Evolutionary conservation across 192 early-diverging fungal species (phyloP).

Genomic region (Coemansia sp.): DNA sequence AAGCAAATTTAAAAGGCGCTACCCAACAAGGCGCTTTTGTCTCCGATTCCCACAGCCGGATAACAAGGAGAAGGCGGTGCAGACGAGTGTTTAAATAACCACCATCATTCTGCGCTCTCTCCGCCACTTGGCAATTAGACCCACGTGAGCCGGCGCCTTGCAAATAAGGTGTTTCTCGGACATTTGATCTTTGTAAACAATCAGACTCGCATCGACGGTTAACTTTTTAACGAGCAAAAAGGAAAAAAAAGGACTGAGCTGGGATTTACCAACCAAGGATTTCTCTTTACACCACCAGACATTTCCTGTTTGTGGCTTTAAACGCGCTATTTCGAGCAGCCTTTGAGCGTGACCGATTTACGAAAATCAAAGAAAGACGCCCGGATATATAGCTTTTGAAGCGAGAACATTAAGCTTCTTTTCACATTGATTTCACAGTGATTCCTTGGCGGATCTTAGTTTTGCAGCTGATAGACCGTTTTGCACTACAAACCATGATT

Average conservation of each 20-base stretch:
- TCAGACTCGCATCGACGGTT: not conserved
- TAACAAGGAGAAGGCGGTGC: not conserved
- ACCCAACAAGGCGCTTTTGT: not conserved
- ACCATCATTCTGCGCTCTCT: not conserved
- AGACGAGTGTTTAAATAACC: not conserved
- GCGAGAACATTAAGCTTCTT: conserved; percentile 1
- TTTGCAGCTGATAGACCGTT: conserved; percentile 3
- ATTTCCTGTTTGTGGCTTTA: conserved; percentile 1
- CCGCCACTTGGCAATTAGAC: conserved; percentile 10
- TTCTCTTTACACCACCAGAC: not conserved
- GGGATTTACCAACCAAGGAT: not conserved
- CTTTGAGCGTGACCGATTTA: not conserved
- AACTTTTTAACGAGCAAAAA: not conserved
- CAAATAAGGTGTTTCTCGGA: conserved; percentile 1
- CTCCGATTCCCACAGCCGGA: not conserved
- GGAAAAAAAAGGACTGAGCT: not conserved
- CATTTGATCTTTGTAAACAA: not conserved
- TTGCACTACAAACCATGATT: conserved; percentile 1
- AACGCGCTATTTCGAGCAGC: not conserved
- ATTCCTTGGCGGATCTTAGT: not conserved
- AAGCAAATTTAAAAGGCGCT: too few species aligned
- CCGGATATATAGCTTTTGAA: not conserved
- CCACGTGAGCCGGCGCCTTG: conserved; percentile 18
- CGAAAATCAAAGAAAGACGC: not conserved
- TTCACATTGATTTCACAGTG: not conserved